Base-by-base conservation (phyloP, 108 stramenopile genomes). In the Nitzschia inconspicua region DNA sequence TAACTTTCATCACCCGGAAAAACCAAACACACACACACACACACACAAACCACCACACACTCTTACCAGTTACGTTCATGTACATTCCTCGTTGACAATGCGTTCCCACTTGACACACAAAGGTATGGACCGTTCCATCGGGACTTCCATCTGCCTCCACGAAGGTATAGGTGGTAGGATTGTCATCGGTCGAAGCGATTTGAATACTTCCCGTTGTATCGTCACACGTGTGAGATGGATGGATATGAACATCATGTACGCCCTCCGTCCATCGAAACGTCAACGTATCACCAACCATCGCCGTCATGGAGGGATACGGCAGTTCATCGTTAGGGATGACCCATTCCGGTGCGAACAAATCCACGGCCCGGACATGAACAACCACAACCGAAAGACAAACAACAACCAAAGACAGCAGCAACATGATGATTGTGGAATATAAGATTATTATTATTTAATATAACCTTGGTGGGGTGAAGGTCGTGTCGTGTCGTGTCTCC, bases 191-290 rank as follows among this genome's bases (percentile, higher is more conserved):
- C 19, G 31, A 10, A 18, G 47, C 43, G 0, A 66, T 34, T 11
- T 28, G 52, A 23, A 40, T 40, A 1, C 20, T 35, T 18, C 51
- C 65, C 0, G 39, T 31, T n/a, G 22, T 29, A n/a, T 28, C 32
- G 1, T 51, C 26, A 43, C 65, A 66, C 29, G 44, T 41, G 16
- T 56, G 56, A 28, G 47, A 49, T 3, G 65, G 65, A 34, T 66
- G 44, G 28, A 66, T 66, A 24, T 25, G 57, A n/a, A 66, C 35
- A 41, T 66, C 56, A 46, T 66, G 56, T 4, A 20, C 30, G 5
- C 65, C 56, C 13, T 26, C 16, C 3, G 29, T 34, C 65, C 65
- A 66, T 4, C 36, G 10, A 34, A 66, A 66, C 13, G 43, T 44
- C 18, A 66, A 25, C 0, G 65, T 57, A 29, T 66, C 65, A 3